Evolutionary conservation across 805 yeast genomes (phyloP), one percentile per base, ranked within the genome.

Genomic region (Geotrichum ghanense): DNA sequence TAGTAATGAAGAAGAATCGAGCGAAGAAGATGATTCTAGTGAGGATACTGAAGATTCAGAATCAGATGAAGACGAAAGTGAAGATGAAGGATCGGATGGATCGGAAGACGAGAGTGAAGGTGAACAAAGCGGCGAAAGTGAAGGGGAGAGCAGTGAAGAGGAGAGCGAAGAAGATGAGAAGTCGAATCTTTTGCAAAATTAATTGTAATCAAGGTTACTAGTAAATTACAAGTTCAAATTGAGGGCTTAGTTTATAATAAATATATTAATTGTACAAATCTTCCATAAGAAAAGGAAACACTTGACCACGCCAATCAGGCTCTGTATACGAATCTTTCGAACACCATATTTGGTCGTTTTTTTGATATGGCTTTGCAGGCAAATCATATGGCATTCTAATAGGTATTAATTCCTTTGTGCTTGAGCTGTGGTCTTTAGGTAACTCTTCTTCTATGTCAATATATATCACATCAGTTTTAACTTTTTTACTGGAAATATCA

Each of bases 351-450:
- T 58, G 46, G 56, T 78, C 83, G 0, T 26, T 42, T 0, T 47
- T 2, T 0, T 37, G 44, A 53, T 78, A 79, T 42, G 57, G 60
- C 5, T 45, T 47, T 0, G 79, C 71, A 1, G 85, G 84, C 12
- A 77, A 51, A 44, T 62, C 67, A 51, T 77, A 78, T 0, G 85
- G 85, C 24, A 80, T 47, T 22, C 77, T 55, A 0, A 78, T 60
- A 1, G 61, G 57, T 1, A 48, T 46, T 10, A 45, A 51, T 44
- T 59, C 49, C 1, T 42, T 25, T 51, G 7, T 35, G 45, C 1
- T 46, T 45, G 3, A 17, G 14, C 22, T 41, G 16, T 42, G 6
- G 16, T 42, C 35, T 22, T 19, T 19, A 7, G 37, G 45, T 6
- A 2, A 34, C 22, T 24, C 40, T 43, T 10, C 21, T 41, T 37